These are phyloP conservation scores for Lyophyllum shimeji DNA, from an alignment of 768 basidiomycete genomes.

Conservation along the genomic window DNA sequence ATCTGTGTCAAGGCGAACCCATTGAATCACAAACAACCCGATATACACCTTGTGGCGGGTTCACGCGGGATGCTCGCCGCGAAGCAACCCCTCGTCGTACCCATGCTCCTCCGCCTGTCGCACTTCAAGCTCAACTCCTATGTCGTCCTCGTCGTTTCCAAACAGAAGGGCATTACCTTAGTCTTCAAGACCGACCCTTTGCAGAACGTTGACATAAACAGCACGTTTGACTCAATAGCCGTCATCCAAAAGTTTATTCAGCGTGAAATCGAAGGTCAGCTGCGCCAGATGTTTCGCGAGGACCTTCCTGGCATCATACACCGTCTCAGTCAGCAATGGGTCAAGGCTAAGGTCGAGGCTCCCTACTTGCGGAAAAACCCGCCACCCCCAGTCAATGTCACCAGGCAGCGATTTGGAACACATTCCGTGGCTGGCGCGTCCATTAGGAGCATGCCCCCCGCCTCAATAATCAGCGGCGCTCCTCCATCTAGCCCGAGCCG, in stretches of 20 bases:
- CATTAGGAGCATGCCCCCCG: slow-evolving; percentile 20
- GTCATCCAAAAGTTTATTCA: slow-evolving; percentile 99
- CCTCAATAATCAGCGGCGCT: slow-evolving; percentile 5
- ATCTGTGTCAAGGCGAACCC: slow-evolving; percentile 77
- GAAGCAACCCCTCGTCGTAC: slow-evolving; percentile 92
- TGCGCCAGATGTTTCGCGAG: slow-evolving; percentile 97
- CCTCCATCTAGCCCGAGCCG: slow-evolving; percentile 5
- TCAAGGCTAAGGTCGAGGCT: slow-evolving; percentile 91
- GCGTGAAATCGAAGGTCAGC: slow-evolving; percentile 93
- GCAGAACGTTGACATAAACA: slow-evolving; percentile 96
- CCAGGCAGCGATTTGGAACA: slow-evolving; percentile 29
- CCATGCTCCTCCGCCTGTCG: slow-evolving; percentile 97
- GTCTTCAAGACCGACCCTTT: slow-evolving; percentile 99
- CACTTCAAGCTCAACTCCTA: slow-evolving; percentile 93
- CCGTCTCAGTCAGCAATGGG: slow-evolving; percentile 93
- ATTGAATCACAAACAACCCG: slow-evolving; percentile 87
- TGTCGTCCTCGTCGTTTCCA: slow-evolving; percentile 95
- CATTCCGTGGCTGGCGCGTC: slow-evolving; percentile 42
- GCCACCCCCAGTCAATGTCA: slow-evolving; percentile 29
- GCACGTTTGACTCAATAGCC: slow-evolving; percentile 96
- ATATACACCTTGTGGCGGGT: slow-evolving; percentile 83
- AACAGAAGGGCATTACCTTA: slow-evolving; percentile 96
- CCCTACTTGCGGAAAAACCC: slow-evolving; percentile 71
- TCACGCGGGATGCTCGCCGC: slow-evolving; percentile 91
- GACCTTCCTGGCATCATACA: slow-evolving; percentile 98